phyloP scores from a whole-genome alignment of 2,329 filamentous ascomycete species.

The Neofusicoccum sp. region DNA sequence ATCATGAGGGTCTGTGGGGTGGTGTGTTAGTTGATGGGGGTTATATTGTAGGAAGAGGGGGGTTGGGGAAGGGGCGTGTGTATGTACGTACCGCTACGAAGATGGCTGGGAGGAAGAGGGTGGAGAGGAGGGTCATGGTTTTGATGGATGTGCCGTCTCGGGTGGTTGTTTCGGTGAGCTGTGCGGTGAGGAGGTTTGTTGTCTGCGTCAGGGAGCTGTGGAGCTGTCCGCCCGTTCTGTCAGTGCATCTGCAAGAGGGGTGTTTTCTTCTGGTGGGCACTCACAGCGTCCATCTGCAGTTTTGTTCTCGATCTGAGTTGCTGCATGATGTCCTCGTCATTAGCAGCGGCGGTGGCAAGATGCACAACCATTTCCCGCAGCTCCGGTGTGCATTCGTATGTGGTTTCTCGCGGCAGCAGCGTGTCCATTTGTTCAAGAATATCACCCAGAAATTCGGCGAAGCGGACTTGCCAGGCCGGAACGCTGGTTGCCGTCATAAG shows the following conservation, averaged over 20 bases:
- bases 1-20: slow-evolving; percentile 7
- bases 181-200: slow-evolving; percentile 12
- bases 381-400: not conserved
- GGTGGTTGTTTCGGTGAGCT: slow-evolving; percentile 27
- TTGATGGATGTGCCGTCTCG: slow-evolving; percentile 42
- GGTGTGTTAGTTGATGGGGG: not conserved
- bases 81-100: slow-evolving; percentile 38
- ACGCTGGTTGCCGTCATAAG: not conserved
- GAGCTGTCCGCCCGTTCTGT: not conserved
- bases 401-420: not conserved
- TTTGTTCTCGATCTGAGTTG: not conserved
- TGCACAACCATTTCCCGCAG: slow-evolving; percentile 8
- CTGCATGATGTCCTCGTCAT: not conserved
- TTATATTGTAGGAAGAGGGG: too few species aligned
- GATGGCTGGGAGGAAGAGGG: slow-evolving; percentile 45
- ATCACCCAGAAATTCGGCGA: not conserved
- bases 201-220: slow-evolving; percentile 1
- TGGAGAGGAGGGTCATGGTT: slow-evolving; percentile 44
- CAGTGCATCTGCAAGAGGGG: not conserved
- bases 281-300: not conserved
- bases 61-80: not conserved
- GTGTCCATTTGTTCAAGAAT: not conserved
- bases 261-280: not conserved
- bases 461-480: not conserved
- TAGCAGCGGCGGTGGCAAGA: not conserved